Evolutionary conservation across 352 stramenopile species (phyloP).

Genomic region (Phytopythium boreale): DNA sequence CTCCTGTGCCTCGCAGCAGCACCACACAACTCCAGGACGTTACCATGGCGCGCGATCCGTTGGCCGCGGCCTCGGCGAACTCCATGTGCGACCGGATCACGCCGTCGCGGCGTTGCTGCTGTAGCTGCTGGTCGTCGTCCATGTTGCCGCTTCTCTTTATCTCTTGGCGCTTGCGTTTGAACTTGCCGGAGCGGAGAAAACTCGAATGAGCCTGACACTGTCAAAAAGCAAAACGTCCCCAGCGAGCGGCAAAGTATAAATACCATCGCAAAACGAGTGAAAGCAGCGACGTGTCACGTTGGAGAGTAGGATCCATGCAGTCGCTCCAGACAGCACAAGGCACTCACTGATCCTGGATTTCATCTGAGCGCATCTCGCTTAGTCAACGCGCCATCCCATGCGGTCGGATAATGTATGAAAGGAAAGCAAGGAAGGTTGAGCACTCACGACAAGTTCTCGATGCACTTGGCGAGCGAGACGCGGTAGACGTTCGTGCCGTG

Average conservation of each 20-base stretch:
- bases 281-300: not conserved
- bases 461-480: constrained; percentile 54
- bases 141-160: constrained; percentile 11
- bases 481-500: constrained; percentile 68
- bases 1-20: too few species aligned
- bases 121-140: constrained; percentile 15
- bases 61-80: constrained; percentile 58
- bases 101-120: constrained; percentile 35
- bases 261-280: not conserved
- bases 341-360: not conserved
- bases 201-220: not conserved
- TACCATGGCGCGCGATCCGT: constrained; percentile 60
- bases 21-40: not conserved
- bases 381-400: not conserved
- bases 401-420: not conserved
- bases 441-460: constrained; percentile 42
- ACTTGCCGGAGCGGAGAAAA: not conserved
- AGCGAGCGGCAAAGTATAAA: not conserved
- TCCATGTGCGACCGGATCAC: constrained; percentile 62
- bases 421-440: not conserved
- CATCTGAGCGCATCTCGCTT: not conserved
- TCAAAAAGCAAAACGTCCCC: not conserved
- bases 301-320: not conserved
- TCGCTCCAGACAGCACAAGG: not conserved
- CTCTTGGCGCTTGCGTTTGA: not conserved